These are phyloP conservation scores for Agastache rugosa DNA, from an alignment of 257 asterid species.

Conservation along the genomic window DNA sequence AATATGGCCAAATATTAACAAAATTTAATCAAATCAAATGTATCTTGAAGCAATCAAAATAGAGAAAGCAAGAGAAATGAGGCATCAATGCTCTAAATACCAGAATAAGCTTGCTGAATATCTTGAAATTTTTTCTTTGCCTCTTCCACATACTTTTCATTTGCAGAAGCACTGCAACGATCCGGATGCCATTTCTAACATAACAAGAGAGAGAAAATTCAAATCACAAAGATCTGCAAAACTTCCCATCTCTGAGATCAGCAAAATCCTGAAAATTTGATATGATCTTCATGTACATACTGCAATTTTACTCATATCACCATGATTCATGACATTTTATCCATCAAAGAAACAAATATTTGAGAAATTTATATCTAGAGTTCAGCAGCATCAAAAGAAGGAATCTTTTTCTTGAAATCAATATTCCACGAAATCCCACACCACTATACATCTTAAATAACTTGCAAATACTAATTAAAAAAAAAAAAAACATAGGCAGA, in stretches of 20 bases:
- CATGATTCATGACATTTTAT: neutral
- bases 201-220: neutral
- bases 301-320: neutral
- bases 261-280: conserved; percentile 11
- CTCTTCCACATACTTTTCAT: conserved; percentile 58
- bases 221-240: neutral
- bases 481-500: neutral
- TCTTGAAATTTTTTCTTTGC: conserved; percentile 85
- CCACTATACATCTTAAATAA: neutral
- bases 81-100: conserved; percentile 38
- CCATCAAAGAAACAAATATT: neutral
- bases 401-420: neutral
- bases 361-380: neutral
- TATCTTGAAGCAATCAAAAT: neutral
- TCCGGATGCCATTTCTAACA: conserved; percentile 94
- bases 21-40: neutral
- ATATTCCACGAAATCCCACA: neutral
- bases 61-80: neutral
- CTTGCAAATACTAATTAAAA: neutral
- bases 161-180: conserved; percentile 71
- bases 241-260: conserved; percentile 5
- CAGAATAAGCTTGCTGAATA: conserved; percentile 87
- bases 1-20: neutral
- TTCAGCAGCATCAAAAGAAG: conserved; percentile 12
- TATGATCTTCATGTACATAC: conserved; percentile 15